Conservation (phyloP, 148 eudicot species). For the Rhododendron henanense region DNA sequence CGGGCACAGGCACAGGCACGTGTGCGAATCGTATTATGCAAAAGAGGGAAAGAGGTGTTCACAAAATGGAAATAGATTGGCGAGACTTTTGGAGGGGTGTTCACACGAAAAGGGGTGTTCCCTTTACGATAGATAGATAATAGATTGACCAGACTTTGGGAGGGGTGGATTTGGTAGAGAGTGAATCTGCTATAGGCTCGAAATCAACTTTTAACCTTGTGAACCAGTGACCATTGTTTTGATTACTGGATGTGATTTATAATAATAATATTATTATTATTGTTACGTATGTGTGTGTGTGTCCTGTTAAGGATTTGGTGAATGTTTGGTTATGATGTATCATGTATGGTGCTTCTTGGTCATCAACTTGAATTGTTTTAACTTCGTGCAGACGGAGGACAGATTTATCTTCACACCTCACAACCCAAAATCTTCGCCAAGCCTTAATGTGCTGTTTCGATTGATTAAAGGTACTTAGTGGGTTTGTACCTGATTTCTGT, state of each 20-base stretch:
- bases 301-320: neutral
- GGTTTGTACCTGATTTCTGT: neutral
- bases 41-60: no score
- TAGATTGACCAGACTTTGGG: no score
- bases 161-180: no score
- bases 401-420: constrained; percentile 56
- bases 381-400: constrained; percentile 47
- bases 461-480: constrained; percentile 53
- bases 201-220: no score
- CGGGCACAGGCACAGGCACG: no score
- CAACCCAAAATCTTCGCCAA: constrained; percentile 44
- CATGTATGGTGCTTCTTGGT: neutral
- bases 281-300: neutral
- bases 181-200: no score
- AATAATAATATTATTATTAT: neutral
- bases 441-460: constrained; percentile 48
- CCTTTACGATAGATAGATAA: no score
- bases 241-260: neutral
- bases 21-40: no score
- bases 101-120: no score
- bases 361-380: neutral
- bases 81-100: no score
- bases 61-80: no score
- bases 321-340: neutral
- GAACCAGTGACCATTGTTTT: neutral